phyloP scores from a whole-genome alignment of 352 stramenopile genomes.

The Achlya hypogyna region DNA sequence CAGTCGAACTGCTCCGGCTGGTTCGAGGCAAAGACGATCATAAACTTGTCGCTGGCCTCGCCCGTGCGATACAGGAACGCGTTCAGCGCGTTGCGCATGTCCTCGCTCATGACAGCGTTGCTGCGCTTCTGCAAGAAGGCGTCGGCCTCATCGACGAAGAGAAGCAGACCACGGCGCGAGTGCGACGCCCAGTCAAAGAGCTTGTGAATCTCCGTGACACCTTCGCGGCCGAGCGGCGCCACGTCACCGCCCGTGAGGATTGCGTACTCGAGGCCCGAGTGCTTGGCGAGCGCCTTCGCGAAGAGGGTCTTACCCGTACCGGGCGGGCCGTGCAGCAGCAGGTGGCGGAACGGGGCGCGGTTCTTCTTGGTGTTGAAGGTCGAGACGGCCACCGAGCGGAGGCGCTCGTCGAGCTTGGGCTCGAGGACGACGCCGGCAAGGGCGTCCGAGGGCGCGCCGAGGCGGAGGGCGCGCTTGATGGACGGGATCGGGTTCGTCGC shows the following conservation, averaged over 20 bases:
- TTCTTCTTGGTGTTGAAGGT: constrained; percentile 99
- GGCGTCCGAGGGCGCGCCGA: constrained; percentile 87
- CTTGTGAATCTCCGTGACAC: constrained; percentile 98
- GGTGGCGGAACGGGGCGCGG: constrained; percentile 95
- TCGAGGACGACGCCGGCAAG: constrained; percentile 92
- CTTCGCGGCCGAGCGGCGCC: constrained; percentile 93
- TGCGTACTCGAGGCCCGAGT: constrained; percentile 97
- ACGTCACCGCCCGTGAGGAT: constrained; percentile 98
- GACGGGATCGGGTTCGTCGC: constrained; percentile 77
- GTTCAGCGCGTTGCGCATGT: constrained; percentile 98
- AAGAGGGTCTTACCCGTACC: constrained; percentile 99
- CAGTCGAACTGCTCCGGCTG: constrained; percentile 98
- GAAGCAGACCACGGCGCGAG: constrained; percentile 88
- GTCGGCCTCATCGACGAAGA: constrained; percentile 99
- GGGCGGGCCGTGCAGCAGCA: constrained; percentile 95
- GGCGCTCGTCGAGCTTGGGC: constrained; percentile 87
- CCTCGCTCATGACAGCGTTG: constrained; percentile 89
- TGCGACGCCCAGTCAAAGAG: constrained; percentile 99
- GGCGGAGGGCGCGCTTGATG: constrained; percentile 81
- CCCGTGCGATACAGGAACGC: constrained; percentile 98
- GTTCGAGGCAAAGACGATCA: constrained; percentile 99
- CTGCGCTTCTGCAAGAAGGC: constrained; percentile 98
- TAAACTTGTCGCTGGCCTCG: constrained; percentile 97
- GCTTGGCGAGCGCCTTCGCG: constrained; percentile 92
- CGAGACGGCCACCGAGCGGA: constrained; percentile 93